These are phyloP conservation scores for Wickerhamiella occidentalis DNA, from an alignment of 805 yeast species.

Conservation along the genomic window DNA sequence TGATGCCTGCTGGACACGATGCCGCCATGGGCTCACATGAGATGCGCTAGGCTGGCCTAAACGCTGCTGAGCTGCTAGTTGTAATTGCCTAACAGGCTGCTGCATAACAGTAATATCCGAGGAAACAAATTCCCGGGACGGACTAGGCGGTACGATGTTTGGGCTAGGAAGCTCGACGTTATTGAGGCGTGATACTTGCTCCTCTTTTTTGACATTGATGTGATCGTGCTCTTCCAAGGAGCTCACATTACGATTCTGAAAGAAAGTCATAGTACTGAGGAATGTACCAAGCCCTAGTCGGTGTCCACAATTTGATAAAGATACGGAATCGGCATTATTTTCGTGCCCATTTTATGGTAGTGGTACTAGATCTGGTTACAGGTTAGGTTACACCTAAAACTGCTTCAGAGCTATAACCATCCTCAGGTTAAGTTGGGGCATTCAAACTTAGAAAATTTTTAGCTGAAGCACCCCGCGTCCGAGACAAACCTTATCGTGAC, in stretches of 20 bases:
- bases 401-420: background rate
- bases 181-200: background rate
- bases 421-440: background rate
- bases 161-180: background rate
- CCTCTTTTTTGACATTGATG: background rate
- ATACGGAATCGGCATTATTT: background rate
- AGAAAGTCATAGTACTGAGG: background rate
- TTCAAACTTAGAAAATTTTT: background rate
- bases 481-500: background rate
- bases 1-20: background rate
- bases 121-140: background rate
- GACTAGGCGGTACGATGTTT: background rate
- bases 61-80: background rate
- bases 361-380: background rate
- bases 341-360: background rate
- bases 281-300: background rate
- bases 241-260: background rate
- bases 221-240: background rate
- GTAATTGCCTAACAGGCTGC: background rate
- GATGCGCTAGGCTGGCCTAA: background rate
- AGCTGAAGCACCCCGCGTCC: background rate
- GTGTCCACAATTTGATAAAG: background rate
- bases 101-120: background rate
- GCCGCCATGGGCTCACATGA: background rate
- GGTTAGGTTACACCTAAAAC: background rate